Percentiles rank a stretch among this genome's conserved stretches.
Evolutionary conservation across 257 asterid genomes (phyloP).

Genomic region (Jasminum sambac): DNA sequence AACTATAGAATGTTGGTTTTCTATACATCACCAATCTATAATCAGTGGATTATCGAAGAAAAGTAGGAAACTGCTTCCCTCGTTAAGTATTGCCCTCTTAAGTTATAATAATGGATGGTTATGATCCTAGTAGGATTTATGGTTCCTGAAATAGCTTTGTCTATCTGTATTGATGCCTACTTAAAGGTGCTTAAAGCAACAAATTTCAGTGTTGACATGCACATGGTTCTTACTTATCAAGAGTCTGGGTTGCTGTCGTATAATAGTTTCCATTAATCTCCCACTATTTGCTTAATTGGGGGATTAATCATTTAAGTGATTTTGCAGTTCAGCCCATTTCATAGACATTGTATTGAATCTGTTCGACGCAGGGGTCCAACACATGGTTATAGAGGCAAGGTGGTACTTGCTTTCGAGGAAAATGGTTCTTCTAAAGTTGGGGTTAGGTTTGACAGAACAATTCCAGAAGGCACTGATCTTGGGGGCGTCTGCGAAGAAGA

Average conservation of each 20-base stretch:
- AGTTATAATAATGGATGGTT: conserved; percentile 3
- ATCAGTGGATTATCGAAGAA: neutral
- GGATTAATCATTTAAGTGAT: conserved; percentile 10
- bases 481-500: conserved; percentile 92
- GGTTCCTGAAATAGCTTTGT: neutral
- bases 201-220: neutral
- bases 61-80: neutral
- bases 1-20: conserved; percentile 4
- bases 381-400: conserved; percentile 75
- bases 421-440: conserved; percentile 88
- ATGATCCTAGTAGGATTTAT: neutral
- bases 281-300: neutral
- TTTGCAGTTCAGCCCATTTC: conserved; percentile 11
- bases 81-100: neutral
- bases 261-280: too few relatives aligned
- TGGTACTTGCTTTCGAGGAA: conserved; percentile 81
- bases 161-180: neutral
- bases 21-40: neutral
- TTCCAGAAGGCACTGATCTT: conserved; percentile 87
- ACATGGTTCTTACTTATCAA: neutral
- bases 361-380: conserved; percentile 66
- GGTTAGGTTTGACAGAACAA: conserved; percentile 78
- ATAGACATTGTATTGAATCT: conserved; percentile 13
- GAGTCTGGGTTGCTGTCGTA: too few relatives aligned
- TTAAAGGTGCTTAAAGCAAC: conserved; percentile 1